Evolutionary conservation across 305 asterid genomes (phyloP).

Genomic region (Solanum aculeatissimum): DNA sequence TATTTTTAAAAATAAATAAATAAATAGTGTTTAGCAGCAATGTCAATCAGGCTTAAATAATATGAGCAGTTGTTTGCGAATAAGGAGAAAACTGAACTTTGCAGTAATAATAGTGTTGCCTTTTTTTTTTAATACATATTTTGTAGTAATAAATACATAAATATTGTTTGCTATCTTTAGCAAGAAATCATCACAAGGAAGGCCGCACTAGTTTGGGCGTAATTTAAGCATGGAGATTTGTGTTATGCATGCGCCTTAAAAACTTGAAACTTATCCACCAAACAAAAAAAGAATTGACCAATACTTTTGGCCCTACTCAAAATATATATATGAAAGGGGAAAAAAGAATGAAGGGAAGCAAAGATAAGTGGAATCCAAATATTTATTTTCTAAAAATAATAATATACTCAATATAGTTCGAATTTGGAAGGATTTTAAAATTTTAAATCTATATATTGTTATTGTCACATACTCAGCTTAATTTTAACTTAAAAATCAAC

Average conservation of each 20-base stretch:
- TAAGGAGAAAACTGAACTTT: neutral
- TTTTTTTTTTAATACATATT: neutral
- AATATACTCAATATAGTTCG: no score
- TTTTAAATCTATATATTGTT: neutral
- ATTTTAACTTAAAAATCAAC: neutral
- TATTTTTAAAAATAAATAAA: no score
- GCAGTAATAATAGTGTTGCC: neutral
- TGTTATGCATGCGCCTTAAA: neutral
- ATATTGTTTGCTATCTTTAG: neutral
- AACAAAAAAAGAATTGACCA: neutral
- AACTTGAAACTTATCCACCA: neutral
- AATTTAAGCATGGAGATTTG: neutral
- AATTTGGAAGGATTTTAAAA: neutral
- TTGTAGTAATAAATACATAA: neutral
- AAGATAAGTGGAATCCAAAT: neutral
- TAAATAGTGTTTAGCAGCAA: no score
- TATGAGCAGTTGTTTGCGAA: neutral
- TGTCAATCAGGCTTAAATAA: no score
- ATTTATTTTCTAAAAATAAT: neutral
- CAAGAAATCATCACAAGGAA: neutral
- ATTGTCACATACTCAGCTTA: neutral
- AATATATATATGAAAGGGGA: neutral
- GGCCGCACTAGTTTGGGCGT: neutral
- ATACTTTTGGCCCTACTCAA: neutral
- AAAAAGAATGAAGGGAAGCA: neutral